phyloP scores from a whole-genome alignment of 2,329 filamentous ascomycete genomes.

The Hirsutella rhossiliensis region DNA sequence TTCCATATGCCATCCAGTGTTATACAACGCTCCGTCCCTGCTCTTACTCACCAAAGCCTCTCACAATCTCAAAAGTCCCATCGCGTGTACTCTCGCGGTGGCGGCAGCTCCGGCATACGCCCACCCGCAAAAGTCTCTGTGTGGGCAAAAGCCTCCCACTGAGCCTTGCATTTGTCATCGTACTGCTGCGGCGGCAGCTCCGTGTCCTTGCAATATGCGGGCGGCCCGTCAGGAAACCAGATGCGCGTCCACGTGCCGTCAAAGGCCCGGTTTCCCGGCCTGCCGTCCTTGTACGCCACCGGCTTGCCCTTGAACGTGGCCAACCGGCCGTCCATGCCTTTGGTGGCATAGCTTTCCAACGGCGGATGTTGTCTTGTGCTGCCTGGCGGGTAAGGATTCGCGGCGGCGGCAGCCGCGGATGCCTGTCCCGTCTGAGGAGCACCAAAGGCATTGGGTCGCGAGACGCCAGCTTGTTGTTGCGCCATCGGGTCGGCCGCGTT shows the following conservation, averaged over 20 bases:
- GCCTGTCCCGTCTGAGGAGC: slow-evolving; percentile 5
- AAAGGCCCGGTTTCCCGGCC: slow-evolving; percentile 35
- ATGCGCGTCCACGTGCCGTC: slow-evolving; percentile 51
- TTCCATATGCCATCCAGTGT: neutral
- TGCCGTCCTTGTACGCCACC: slow-evolving; percentile 42
- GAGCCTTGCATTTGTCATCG: slow-evolving; percentile 44
- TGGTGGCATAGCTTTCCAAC: slow-evolving; percentile 29
- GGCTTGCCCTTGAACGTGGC: slow-evolving; percentile 50
- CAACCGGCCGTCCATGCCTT: slow-evolving; percentile 31
- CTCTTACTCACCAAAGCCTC: neutral
- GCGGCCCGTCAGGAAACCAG: slow-evolving; percentile 63
- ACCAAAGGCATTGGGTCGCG: slow-evolving; percentile 14
- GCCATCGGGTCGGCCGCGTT: slow-evolving; percentile 10
- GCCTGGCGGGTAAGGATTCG: slow-evolving; percentile 30
- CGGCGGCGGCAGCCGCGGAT: slow-evolving; percentile 4
- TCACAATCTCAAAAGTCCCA: slow-evolving; percentile 52
- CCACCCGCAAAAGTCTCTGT: slow-evolving; percentile 59
- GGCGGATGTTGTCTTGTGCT: slow-evolving; percentile 32
- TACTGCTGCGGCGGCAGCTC: slow-evolving; percentile 46
- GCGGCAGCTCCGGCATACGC: slow-evolving; percentile 65
- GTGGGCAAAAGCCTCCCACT: slow-evolving; percentile 53
- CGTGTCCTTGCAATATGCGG: slow-evolving; percentile 49
- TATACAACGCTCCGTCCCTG: neutral
- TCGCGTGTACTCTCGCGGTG: slow-evolving; percentile 60
- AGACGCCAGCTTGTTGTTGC: slow-evolving; percentile 6